Evolutionary conservation across 345 rosid species (phyloP), one percentile per base, ranked within the genome.

Genomic region (Euclidium syriacum): DNA sequence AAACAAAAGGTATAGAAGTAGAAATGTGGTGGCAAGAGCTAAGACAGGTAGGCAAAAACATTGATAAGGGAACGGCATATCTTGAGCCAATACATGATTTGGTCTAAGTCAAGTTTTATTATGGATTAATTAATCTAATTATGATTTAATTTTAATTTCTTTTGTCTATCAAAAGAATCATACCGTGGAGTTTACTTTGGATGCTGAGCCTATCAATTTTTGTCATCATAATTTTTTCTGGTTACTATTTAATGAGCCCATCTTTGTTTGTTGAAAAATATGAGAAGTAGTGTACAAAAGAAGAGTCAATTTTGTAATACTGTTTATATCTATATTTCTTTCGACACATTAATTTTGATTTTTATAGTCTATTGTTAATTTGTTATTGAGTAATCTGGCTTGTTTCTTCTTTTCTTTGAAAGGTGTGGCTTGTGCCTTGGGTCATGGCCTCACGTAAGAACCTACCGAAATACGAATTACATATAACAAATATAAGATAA

Each of bases 1-100:
- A 62, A 47, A 46, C 43, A 70, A 70, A 70, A 46, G 42, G 22
- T 46, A 57, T 70, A 44, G 50, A 38, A 53, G 51, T 52, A 52
- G 58, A 62, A 53, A 70, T 62, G 74, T 53, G 74, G 74, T 62
- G 74, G 57, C 74, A 70, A 62, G 51, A 70, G 44, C 42, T 53
- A 68, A 29, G 58, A 62, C 74, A 62, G 74, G 57, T 62, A 46
- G 68, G 57, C 63, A 70, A 27, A 61, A 36, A 44, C 44, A 54
- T 62, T 62, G 64, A 46, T 70, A 54, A 70, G 63, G 55, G 57
- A 54, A 62, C 54, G 44, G 29, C 74, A 54, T 70, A 51, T 62
- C 64, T 70, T 46, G 63, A 70, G 52, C 64, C 36, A 46, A 53
- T 62, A 46, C 68, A 62, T 62, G 64, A 70, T 62, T 62, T 70